These are phyloP conservation scores for Dryadomyces sulphureus DNA, from an alignment of 2,329 filamentous ascomycete genomes.

Conservation along the genomic window DNA sequence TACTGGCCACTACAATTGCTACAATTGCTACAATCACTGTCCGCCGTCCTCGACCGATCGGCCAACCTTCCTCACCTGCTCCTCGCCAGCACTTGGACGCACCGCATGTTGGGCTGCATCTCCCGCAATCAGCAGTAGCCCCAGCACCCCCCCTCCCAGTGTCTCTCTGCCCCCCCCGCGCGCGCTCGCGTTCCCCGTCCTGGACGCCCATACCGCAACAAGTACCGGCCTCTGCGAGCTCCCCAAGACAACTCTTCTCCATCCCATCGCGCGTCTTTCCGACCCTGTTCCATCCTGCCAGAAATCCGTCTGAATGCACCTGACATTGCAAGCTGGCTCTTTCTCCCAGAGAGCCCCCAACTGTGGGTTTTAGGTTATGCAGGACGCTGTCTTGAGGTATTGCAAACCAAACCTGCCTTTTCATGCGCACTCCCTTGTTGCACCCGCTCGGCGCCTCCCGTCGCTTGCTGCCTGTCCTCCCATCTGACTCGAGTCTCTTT, in stretches of 20 bases:
- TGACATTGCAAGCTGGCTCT: slow-evolving; percentile 1
- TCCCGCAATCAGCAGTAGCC: neutral
- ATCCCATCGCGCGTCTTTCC: neutral
- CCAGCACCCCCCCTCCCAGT: neutral
- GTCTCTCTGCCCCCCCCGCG: neutral
- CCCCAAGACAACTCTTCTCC: neutral
- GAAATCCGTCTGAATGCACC: slow-evolving; percentile 6
- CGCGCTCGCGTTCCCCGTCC: neutral
- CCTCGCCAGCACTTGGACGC: neutral
- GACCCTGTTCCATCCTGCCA: neutral
- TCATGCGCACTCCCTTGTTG: neutral
- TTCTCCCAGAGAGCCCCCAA: slow-evolving; percentile 2
- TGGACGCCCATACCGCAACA: neutral
- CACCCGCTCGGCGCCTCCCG: neutral
- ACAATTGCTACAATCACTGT: too few species aligned
- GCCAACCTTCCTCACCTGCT: too few species aligned
- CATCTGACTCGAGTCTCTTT: neutral
- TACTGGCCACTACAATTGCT: neutral
- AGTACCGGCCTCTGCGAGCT: neutral
- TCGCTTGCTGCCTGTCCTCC: neutral
- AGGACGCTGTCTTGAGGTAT: slow-evolving; percentile 1
- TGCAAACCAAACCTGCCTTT: neutral
- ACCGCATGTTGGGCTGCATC: slow-evolving; percentile 1
- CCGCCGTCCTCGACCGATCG: too few species aligned
- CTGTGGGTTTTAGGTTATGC: slow-evolving; percentile 4